phyloP scores from a whole-genome alignment of 1,139 yeast genomes.

The Protomyces pachydermus region DNA sequence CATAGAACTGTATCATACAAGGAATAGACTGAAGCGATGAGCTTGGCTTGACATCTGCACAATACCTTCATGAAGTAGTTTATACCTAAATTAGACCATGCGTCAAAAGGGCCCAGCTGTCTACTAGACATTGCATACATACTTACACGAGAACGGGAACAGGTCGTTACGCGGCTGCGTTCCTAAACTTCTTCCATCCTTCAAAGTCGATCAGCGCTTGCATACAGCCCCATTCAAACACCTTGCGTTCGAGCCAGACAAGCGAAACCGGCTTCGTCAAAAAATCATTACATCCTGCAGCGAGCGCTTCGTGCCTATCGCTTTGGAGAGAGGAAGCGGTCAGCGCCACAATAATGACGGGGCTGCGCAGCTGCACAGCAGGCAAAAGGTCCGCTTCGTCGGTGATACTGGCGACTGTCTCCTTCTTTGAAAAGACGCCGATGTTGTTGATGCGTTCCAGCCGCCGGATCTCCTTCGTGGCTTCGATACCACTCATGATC shows the following conservation, averaged over 20 bases:
- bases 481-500: conserved; percentile 87
- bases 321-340: conserved; percentile 88
- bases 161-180: conserved; percentile 42
- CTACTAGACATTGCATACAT: too few relatives aligned
- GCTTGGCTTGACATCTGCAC: too few relatives aligned
- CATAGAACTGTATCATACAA: not conserved
- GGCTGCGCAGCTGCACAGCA: conserved; percentile 61
- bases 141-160: too few relatives aligned
- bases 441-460: conserved; percentile 74
- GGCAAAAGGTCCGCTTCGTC: conserved; percentile 51
- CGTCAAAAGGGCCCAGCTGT: too few relatives aligned
- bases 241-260: conserved; percentile 88
- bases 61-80: too few relatives aligned
- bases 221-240: conserved; percentile 75
- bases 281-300: conserved; percentile 96
- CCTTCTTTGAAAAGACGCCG: conserved; percentile 62
- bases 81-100: too few relatives aligned
- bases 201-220: conserved; percentile 95
- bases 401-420: conserved; percentile 27
- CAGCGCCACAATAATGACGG: conserved; percentile 91
- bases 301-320: conserved; percentile 83
- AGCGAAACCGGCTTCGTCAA: conserved; percentile 94
- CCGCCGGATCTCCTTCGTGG: conserved; percentile 80
- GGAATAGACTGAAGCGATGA: not conserved
- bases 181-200: conserved; percentile 72